Conservation (phyloP, 352 stramenopile genomes). For the Pythium coloratum region DNA sequence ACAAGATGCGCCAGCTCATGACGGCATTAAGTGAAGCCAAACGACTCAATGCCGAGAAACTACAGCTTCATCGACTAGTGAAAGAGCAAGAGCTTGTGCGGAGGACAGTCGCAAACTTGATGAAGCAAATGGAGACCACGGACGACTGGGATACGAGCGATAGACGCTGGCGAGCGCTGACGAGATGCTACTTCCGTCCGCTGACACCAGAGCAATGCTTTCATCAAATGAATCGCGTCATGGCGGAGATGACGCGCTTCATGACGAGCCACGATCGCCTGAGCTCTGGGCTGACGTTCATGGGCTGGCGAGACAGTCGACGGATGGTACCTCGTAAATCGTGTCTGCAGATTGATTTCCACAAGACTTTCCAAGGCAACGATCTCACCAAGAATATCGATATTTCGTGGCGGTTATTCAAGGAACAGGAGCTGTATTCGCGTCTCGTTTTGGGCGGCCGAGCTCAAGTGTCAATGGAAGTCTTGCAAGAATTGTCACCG, state of each 20-base stretch:
- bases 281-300: slow-evolving; percentile 6
- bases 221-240: background rate
- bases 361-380: slow-evolving; percentile 13
- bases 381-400: slow-evolving; percentile 4
- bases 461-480: background rate
- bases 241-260: background rate
- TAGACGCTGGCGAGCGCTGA: background rate
- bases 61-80: slow-evolving; percentile 5
- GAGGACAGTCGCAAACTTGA: background rate
- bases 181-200: background rate
- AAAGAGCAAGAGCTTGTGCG: slow-evolving; percentile 4
- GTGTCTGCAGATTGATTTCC: slow-evolving; percentile 3
- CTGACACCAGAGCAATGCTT: slow-evolving; percentile 5
- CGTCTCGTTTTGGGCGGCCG: background rate
- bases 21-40: background rate
- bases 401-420: slow-evolving; percentile 9
- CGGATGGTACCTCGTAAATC: background rate
- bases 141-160: slow-evolving; percentile 6
- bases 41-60: background rate
- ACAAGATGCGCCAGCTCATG: background rate
- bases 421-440: background rate
- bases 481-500: background rate
- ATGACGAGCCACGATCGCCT: slow-evolving; percentile 6
- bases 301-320: slow-evolving; percentile 14
- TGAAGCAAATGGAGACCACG: background rate